phyloP scores from a whole-genome alignment of 352 stramenopile species.

The Pythium coloratum region DNA sequence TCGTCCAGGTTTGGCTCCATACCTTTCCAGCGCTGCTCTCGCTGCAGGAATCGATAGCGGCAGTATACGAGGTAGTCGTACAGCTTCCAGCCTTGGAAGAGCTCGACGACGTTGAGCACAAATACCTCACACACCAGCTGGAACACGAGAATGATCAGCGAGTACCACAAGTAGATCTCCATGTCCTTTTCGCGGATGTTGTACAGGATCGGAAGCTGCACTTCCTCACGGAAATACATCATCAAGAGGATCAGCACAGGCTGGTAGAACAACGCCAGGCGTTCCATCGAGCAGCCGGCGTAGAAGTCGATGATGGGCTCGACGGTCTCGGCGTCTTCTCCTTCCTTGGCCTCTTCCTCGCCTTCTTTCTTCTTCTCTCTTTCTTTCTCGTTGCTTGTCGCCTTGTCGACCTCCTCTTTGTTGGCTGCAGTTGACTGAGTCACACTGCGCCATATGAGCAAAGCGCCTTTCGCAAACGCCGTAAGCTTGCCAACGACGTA shows the following conservation, averaged over 20 bases:
- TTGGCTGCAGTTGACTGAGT: conserved; percentile 42
- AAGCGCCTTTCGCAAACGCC: conserved; percentile 24
- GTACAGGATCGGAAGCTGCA: conserved; percentile 93
- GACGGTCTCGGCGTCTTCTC: conserved; percentile 89
- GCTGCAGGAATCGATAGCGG: conserved; percentile 94
- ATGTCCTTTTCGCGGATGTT: conserved; percentile 97
- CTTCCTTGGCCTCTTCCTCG: conserved; percentile 41
- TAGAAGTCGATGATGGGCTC: conserved; percentile 97
- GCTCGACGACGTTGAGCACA: conserved; percentile 94
- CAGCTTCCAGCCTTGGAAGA: conserved; percentile 98
- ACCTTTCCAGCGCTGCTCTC: conserved; percentile 96
- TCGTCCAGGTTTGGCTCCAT: conserved; percentile 95
- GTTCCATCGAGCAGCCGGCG: conserved; percentile 89
- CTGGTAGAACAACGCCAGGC: conserved; percentile 92
- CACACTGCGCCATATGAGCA: conserved; percentile 55
- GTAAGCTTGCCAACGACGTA: conserved; percentile 49
- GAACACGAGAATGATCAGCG: conserved; percentile 94
- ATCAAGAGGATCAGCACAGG: conserved; percentile 95
- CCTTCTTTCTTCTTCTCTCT: conserved; percentile 39
- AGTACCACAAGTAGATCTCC: conserved; percentile 97
- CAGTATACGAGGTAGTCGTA: conserved; percentile 98
- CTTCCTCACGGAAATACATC: conserved; percentile 94
- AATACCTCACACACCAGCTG: conserved; percentile 95
- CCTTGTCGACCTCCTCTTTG: conserved; percentile 26
- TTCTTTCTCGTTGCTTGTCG: conserved; percentile 35